Base-by-base conservation (phyloP, 345 rosid species). In the Dipteronia dyeriana region DNA sequence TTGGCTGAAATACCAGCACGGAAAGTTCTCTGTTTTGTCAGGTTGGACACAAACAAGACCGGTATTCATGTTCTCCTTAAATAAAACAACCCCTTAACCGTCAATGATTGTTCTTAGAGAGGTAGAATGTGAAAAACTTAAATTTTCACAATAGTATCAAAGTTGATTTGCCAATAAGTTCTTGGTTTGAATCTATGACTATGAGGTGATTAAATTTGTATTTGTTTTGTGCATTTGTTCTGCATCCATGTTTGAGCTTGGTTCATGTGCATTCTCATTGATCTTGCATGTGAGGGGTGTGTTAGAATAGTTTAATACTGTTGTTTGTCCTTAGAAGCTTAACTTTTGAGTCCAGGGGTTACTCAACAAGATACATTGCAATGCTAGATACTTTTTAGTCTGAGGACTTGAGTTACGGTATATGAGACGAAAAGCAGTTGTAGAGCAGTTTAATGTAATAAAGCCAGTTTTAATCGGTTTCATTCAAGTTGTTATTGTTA, bases 401-500 rank as follows among this genome's bases (percentile, higher is more conserved):
- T 14, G 38, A 34, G 4, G 45, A 60, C 70, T 17, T 13, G 19
- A 41, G 10, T 45, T 74, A 13, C 41, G 75, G 26, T 22, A 13
- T 63, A 57, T 61, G 70, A 51, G 71, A 25, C 3, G 1, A 9
- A 34, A 20, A 16, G 19, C 61, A 4, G 26, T 38, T 19, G 19
- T 38, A 26, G 68, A 61, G 53, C 13, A 67, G 31, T 51, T 16
- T 29, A 69, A 68, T 72, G 70, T 17, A 39, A 39, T 73, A 22
- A 19, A 61, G 41, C 17, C 16, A 38, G 29, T 20, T 31, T 67
- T 7, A 53, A 71, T 11, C 23, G 60, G 59, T 20, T 56, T 75
- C 49, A 62, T 53, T 2, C 7, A 9, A 14, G 16, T 54, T 62
- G 57, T 43, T 69, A n/a, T 29, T 75, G 38, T 7, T 61, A 31